phyloP scores from a whole-genome alignment of 495 filamentous ascomycete genomes.

The Hypoxylon perforatum region DNA sequence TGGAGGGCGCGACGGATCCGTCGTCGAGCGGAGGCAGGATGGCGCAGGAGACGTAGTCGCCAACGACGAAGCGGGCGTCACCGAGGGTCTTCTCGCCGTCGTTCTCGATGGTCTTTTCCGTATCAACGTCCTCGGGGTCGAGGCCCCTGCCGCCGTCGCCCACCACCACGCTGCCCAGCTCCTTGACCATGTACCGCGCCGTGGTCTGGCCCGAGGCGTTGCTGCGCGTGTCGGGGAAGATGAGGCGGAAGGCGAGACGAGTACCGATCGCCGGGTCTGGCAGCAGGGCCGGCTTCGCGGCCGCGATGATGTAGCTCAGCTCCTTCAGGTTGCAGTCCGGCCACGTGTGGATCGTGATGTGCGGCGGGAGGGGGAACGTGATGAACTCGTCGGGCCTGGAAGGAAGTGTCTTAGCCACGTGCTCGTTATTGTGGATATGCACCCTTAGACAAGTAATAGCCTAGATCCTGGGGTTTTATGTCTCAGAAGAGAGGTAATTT shows the following conservation, averaged over 20 bases:
- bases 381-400: slow-evolving; percentile 75
- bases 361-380: slow-evolving; percentile 65
- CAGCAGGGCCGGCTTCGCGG: slow-evolving; percentile 59
- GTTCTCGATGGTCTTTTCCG: slow-evolving; percentile 31
- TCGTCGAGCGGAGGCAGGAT: slow-evolving; percentile 79
- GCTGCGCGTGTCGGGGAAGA: slow-evolving; percentile 81
- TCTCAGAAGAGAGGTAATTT: not conserved
- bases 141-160: slow-evolving; percentile 67
- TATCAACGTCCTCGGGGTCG: slow-evolving; percentile 38
- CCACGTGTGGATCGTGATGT: slow-evolving; percentile 91
- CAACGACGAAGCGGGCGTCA: slow-evolving; percentile 84
- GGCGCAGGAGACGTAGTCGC: slow-evolving; percentile 86
- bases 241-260: slow-evolving; percentile 83
- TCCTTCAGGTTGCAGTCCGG: slow-evolving; percentile 83
- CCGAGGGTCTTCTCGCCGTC: slow-evolving; percentile 73
- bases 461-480: no score
- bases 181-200: slow-evolving; percentile 73
- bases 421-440: no score
- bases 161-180: slow-evolving; percentile 85
- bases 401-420: slow-evolving; percentile 13
- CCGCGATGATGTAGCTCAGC: slow-evolving; percentile 72
- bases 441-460: no score
- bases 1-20: slow-evolving; percentile 74
- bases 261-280: slow-evolving; percentile 83
- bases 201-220: slow-evolving; percentile 60